These are phyloP conservation scores for Juncus effusus DNA, from an alignment of 176 grass and related monocot genomes.

Conservation along the genomic window DNA sequence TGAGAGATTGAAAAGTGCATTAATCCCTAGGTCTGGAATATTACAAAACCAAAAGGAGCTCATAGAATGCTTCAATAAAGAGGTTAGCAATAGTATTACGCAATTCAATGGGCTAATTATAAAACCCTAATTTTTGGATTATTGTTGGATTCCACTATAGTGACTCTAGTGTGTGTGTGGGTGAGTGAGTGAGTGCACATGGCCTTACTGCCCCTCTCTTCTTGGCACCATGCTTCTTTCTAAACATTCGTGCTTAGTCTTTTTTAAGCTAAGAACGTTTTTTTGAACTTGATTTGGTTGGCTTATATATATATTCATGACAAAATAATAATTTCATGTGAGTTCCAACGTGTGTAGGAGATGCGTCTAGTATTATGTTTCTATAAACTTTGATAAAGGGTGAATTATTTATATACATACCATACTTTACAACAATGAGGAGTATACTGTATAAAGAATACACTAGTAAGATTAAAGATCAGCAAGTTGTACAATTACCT, in stretches of 20 bases:
- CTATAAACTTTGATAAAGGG: neutral
- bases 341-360: neutral
- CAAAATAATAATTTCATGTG: slow-evolving; percentile 1
- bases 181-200: slow-evolving; percentile 19
- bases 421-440: no score
- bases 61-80: neutral
- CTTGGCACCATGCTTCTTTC: slow-evolving; percentile 11
- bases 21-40: slow-evolving; percentile 1
- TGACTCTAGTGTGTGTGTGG: no score
- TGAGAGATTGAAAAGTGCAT: neutral
- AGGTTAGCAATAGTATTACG: slow-evolving; percentile 7
- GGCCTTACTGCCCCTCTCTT: neutral
- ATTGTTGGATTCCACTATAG: slow-evolving; percentile 27
- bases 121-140: slow-evolving; percentile 14
- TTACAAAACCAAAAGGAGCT: neutral
- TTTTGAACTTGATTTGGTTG: no score
- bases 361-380: slow-evolving; percentile 18
- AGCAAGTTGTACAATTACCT: no score
- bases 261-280: neutral
- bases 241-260: slow-evolving; percentile 9
- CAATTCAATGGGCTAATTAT: slow-evolving; percentile 4
- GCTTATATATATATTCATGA: no score
- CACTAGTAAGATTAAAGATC: no score
- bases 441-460: no score
- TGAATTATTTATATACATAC: no score